These are phyloP conservation scores for Penicillium corylophilum DNA, from an alignment of 2,329 filamentous ascomycete species.

Conservation along the genomic window DNA sequence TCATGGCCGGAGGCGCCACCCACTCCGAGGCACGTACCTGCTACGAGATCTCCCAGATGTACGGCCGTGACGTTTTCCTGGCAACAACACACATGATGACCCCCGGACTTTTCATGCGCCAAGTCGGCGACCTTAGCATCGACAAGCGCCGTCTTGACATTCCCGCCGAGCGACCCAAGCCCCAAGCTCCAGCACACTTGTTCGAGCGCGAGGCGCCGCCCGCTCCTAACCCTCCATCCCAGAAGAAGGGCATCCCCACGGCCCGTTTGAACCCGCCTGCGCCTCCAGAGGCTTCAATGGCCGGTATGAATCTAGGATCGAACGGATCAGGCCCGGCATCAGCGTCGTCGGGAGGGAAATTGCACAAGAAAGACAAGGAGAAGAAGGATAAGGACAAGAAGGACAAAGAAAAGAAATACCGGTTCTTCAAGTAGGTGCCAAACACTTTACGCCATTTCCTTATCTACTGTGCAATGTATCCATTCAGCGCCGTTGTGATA, in stretches of 20 bases:
- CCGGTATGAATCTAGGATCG: constrained; percentile 37
- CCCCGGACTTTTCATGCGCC: constrained; percentile 76
- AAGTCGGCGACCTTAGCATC: constrained; percentile 74
- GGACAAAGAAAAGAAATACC: constrained; percentile 56
- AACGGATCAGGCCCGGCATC: constrained; percentile 29
- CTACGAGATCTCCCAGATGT: constrained; percentile 76
- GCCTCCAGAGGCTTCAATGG: constrained; percentile 36
- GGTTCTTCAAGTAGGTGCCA: constrained; percentile 48
- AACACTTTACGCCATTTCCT: constrained; percentile 4
- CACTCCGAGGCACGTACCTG: constrained; percentile 87
- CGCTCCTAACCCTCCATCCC: constrained; percentile 43
- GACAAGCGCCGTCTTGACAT: constrained; percentile 76
- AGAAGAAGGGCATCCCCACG: constrained; percentile 24
- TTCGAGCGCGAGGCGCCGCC: constrained; percentile 69
- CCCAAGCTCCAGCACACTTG: constrained; percentile 79
- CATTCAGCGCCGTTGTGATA: constrained; percentile 36
- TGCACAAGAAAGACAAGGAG: constrained; percentile 49
- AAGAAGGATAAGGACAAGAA: constrained; percentile 55
- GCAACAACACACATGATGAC: constrained; percentile 91
- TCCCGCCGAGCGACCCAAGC: constrained; percentile 74
- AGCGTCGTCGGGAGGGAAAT: constrained; percentile 24
- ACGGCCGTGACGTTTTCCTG: constrained; percentile 80
- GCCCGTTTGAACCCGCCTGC: constrained; percentile 26
- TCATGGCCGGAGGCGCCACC: constrained; percentile 92
- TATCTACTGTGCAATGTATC: constrained; percentile 8